Conservation (phyloP, 352 stramenopile genomes). For the Elongisporangium anandrum region DNA sequence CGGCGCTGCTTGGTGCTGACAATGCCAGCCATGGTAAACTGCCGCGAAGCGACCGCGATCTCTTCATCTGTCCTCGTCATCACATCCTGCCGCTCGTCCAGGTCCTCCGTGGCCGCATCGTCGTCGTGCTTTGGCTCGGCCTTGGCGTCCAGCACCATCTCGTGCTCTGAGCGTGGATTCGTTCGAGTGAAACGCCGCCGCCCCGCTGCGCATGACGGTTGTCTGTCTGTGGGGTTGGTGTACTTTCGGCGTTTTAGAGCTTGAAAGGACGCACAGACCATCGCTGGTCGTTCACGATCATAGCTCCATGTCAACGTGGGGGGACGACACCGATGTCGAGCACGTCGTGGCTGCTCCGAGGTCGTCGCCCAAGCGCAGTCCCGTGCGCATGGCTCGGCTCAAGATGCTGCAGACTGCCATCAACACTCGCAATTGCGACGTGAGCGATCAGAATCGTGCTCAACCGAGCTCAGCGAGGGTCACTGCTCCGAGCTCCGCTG, state of each 20-base stretch:
- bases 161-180: not conserved
- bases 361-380: constrained; percentile 61
- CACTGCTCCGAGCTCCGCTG: not conserved
- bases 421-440: constrained; percentile 71
- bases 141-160: constrained; percentile 39
- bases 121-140: constrained; percentile 45
- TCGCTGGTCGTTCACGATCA: not conserved
- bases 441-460: constrained; percentile 32
- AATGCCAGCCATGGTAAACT: constrained; percentile 72
- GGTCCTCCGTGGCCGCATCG: constrained; percentile 9
- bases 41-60: constrained; percentile 40
- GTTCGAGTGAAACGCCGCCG: constrained; percentile 3
- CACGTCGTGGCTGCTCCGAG: constrained; percentile 13
- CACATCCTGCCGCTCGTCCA: constrained; percentile 47
- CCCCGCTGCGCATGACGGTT: not conserved
- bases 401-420: constrained; percentile 84
- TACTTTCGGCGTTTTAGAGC: constrained; percentile 2
- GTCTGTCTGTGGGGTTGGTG: not conserved
- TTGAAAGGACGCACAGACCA: not conserved
- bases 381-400: constrained; percentile 66
- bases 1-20: constrained; percentile 81
- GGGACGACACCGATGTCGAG: constrained; percentile 19
- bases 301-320: not conserved
- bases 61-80: constrained; percentile 54
- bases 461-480: constrained; percentile 2